Evolutionary conservation across 73 alveolate genomes (phyloP).

Genomic region (Paramecium pentaurelia): DNA sequence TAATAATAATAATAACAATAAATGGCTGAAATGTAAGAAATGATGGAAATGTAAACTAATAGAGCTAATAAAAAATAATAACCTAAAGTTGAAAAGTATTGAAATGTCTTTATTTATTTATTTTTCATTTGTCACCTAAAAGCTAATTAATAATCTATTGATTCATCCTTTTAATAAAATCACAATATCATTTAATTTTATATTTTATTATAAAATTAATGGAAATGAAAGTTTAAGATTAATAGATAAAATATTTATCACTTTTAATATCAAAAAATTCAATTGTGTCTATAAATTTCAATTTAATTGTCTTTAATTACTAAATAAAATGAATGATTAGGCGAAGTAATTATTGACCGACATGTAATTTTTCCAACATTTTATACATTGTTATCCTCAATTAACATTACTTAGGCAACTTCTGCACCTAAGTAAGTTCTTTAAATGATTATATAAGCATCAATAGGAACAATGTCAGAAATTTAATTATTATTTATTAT

Average conservation of each 20-base stretch:
- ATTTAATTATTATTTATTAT: not conserved
- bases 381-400: not conserved
- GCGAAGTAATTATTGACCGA: not conserved
- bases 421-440: not conserved
- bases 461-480: not conserved
- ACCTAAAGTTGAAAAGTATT: slow-evolving; percentile 2
- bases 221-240: too few species aligned
- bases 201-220: too few species aligned
- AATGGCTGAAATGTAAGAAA: not conserved
- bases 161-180: not conserved
- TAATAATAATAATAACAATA: not conserved
- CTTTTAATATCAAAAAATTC: not conserved
- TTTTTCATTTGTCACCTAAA: not conserved
- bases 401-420: not conserved
- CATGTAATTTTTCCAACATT: not conserved
- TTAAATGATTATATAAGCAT: not conserved
- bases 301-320: not conserved
- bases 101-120: not conserved
- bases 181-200: too few species aligned
- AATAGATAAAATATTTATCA: too few species aligned
- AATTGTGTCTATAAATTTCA: not conserved
- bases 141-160: not conserved
- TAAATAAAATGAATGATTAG: not conserved
- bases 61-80: not conserved
- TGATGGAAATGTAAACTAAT: not conserved